These are phyloP conservation scores for Bipolaris sorokiniana DNA, from an alignment of 2,329 filamentous ascomycete genomes.

Conservation along the genomic window DNA sequence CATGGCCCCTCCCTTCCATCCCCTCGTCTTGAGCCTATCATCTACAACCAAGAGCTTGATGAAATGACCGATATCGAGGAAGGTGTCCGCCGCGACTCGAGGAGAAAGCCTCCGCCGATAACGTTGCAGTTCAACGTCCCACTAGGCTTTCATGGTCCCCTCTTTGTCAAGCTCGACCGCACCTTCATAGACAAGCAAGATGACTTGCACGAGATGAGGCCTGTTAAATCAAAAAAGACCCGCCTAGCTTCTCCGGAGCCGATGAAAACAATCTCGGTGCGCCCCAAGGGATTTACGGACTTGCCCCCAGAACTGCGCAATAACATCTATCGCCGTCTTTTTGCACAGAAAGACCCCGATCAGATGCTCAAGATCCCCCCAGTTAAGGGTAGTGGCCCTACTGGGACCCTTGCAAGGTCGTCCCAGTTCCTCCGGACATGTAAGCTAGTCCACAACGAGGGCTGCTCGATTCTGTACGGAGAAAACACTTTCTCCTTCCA, in stretches of 20 bases:
- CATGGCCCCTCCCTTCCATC: conserved; percentile 45
- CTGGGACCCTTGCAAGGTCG: conserved; percentile 48
- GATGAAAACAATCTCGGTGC: not conserved
- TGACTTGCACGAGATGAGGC: conserved; percentile 25
- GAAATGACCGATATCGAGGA: conserved; percentile 38
- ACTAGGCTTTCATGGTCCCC: conserved; percentile 53
- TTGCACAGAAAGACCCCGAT: conserved; percentile 43
- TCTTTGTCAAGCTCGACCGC: conserved; percentile 51
- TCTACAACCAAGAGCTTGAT: conserved; percentile 38
- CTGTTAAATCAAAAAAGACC: conserved; percentile 17
- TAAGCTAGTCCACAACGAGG: conserved; percentile 54
- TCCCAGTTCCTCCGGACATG: conserved; percentile 56
- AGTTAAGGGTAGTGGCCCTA: not conserved
- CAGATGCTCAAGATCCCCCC: conserved; percentile 46
- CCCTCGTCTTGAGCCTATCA: conserved; percentile 44
- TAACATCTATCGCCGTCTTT: conserved; percentile 54
- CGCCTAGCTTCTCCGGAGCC: not conserved
- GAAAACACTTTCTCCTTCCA: conserved; percentile 57
- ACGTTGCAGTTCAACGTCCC: conserved; percentile 56
- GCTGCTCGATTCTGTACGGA: conserved; percentile 56
- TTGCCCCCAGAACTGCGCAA: conserved; percentile 55
- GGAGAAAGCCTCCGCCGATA: conserved; percentile 35
- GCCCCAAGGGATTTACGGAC: conserved; percentile 32
- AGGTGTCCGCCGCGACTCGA: conserved; percentile 20
- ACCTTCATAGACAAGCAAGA: conserved; percentile 25